Evolutionary conservation across 148 eudicot species (phyloP).

Genomic region (Euryodendron excelsum): DNA sequence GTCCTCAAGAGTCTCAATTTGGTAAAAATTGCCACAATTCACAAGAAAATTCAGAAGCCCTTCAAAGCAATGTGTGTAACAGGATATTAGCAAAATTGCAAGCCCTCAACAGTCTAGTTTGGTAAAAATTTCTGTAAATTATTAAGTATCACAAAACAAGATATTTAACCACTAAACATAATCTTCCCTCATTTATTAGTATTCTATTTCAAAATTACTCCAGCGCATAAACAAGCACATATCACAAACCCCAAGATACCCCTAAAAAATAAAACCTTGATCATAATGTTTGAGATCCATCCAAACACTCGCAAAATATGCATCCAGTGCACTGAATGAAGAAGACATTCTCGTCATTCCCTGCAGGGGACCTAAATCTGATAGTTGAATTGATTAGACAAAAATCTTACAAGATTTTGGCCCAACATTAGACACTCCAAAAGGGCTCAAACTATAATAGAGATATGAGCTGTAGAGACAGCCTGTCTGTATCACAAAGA

Average conservation of each 20-base stretch:
- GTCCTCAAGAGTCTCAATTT: background rate
- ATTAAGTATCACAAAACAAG: background rate
- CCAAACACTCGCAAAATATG: background rate
- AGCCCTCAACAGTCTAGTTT: background rate
- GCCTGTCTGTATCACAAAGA: background rate
- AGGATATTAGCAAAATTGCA: background rate
- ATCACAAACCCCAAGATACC: no score
- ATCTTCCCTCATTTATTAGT: no score
- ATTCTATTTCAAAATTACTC: background rate
- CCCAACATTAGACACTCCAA: background rate
- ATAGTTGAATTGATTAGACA: background rate
- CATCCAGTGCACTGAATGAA: background rate
- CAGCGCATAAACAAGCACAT: no score
- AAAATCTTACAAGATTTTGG: background rate
- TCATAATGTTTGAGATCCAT: background rate
- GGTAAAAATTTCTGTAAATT: background rate
- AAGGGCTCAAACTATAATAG: background rate
- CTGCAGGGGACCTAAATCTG: background rate
- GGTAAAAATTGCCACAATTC: conserved; percentile 4
- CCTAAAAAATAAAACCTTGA: background rate
- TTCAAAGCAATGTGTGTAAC: background rate
- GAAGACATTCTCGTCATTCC: background rate
- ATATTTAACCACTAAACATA: conserved; percentile 2
- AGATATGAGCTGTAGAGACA: background rate
- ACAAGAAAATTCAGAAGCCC: conserved; percentile 1